Percentiles rank a stretch among this genome's conserved stretches.
These are phyloP conservation scores for Xylaria scruposa DNA, from an alignment of 495 filamentous ascomycete species.

Conservation along the genomic window DNA sequence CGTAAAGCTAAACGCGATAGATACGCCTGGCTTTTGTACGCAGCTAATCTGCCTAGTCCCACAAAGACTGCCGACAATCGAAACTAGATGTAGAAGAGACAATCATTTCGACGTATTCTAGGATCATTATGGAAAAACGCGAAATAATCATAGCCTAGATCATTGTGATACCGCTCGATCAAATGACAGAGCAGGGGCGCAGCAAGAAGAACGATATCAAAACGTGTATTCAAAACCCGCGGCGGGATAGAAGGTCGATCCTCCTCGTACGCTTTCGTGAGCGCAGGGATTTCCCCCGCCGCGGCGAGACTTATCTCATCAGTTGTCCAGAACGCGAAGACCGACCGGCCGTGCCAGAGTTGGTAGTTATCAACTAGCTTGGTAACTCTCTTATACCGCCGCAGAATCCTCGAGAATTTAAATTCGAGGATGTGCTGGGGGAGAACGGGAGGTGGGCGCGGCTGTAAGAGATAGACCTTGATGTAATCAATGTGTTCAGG, in stretches of 20 bases:
- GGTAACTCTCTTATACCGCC: conserved; percentile 14
- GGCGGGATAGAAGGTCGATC: conserved; percentile 14
- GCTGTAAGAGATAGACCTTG: neutral
- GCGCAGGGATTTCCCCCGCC: neutral
- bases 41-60: neutral
- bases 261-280: neutral
- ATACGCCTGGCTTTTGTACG: neutral
- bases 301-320: neutral
- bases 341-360: neutral
- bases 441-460: neutral
- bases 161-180: conserved; percentile 22
- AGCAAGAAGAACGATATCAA: neutral
- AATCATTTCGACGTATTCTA: neutral
- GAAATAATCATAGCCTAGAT: conserved; percentile 18
- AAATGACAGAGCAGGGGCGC: conserved; percentile 21
- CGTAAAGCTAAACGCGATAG: neutral
- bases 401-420: neutral
- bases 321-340: conserved; percentile 11
- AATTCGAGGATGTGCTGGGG: neutral
- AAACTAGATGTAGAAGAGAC: neutral
- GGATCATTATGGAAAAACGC: neutral
- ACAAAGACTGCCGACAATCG: neutral
- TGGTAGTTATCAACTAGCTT: conserved; percentile 16
- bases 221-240: neutral
- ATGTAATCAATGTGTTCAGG: neutral